phyloP scores from a whole-genome alignment of 768 basidiomycete species.

The Lactifluus volemus region DNA sequence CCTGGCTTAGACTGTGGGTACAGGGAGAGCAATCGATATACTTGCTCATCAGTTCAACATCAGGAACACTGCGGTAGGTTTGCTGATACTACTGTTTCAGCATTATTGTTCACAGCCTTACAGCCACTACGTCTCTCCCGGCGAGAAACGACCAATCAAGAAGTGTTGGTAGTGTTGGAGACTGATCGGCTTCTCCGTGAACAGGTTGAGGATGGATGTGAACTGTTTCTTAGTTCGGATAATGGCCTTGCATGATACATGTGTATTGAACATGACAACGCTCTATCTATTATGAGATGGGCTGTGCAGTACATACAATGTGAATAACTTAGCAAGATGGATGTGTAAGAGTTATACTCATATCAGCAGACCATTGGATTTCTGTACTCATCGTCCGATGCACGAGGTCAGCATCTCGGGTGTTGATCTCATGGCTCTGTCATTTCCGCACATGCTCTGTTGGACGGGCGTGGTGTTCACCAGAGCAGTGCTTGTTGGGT shows the following conservation, averaged over 20 bases:
- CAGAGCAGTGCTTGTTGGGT: no score
- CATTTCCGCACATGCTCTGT: no score
- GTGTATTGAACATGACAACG: neutral
- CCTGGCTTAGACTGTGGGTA: slow-evolving; percentile 36
- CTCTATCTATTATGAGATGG: no score
- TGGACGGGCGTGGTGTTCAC: no score
- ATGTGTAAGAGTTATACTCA: no score
- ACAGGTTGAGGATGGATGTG: slow-evolving; percentile 48
- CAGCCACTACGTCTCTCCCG: slow-evolving; percentile 37
- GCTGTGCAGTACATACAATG: no score
- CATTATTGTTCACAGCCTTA: neutral
- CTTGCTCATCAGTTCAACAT: slow-evolving; percentile 32
- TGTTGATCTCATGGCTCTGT: no score
- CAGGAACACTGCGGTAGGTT: slow-evolving; percentile 15
- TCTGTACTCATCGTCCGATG: no score
- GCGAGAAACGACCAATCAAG: slow-evolving; percentile 22
- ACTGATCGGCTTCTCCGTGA: slow-evolving; percentile 41
- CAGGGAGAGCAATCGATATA: slow-evolving; percentile 58
- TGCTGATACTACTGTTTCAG: slow-evolving; percentile 22
- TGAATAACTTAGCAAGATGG: no score
- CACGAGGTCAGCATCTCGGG: no score
- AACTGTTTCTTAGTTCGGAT: slow-evolving; percentile 10
- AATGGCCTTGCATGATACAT: neutral
- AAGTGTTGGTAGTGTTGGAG: slow-evolving; percentile 28
- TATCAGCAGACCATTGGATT: no score